A percentile compares a stretch with the other conserved stretches of the same genome.
phyloP scores from a whole-genome alignment of 768 basidiomycete genomes.

The Serpula lacrymans region DNA sequence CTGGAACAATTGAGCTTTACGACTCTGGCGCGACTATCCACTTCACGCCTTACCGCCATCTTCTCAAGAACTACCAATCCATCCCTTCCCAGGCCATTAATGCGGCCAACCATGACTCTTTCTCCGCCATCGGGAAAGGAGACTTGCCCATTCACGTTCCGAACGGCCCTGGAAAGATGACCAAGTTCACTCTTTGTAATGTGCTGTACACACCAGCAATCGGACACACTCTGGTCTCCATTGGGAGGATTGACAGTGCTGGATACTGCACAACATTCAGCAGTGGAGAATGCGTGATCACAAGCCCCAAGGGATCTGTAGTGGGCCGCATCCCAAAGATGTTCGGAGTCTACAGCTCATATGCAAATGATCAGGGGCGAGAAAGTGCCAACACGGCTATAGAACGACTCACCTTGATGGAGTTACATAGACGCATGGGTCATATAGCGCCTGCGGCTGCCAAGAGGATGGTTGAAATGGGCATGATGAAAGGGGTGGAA shows the following conservation, averaged over 20 bases:
- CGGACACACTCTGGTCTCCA: constrained; percentile 34
- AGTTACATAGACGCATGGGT: constrained; percentile 28
- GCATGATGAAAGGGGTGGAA: constrained; percentile 26
- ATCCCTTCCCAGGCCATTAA: constrained; percentile 20
- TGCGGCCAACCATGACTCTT: constrained; percentile 19
- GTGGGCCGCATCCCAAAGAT: too few relatives aligned
- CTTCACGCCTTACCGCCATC: too few relatives aligned
- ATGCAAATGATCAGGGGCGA: constrained; percentile 11
- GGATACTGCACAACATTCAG: constrained; percentile 27
- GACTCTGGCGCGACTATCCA: constrained; percentile 31
- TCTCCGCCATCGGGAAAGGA: constrained; percentile 16
- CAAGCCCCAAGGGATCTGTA: constrained; percentile 23
- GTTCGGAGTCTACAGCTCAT: constrained; percentile 1
- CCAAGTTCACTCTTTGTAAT: constrained; percentile 26
- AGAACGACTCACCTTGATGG: constrained; percentile 14
- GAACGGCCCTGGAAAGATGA: constrained; percentile 17
- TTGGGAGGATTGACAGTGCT: constrained; percentile 32
- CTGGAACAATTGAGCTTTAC: constrained; percentile 11
- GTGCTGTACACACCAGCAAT: constrained; percentile 36
- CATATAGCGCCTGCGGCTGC: constrained; percentile 24
- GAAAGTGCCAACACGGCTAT: constrained; percentile 5
- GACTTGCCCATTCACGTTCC: constrained; percentile 18
- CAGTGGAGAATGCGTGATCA: too few relatives aligned
- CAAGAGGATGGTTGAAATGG: constrained; percentile 18
- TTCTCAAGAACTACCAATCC: constrained; percentile 18